Base-by-base conservation (phyloP, 805 yeast species). In the Zygotorulaspora danielsina region DNA sequence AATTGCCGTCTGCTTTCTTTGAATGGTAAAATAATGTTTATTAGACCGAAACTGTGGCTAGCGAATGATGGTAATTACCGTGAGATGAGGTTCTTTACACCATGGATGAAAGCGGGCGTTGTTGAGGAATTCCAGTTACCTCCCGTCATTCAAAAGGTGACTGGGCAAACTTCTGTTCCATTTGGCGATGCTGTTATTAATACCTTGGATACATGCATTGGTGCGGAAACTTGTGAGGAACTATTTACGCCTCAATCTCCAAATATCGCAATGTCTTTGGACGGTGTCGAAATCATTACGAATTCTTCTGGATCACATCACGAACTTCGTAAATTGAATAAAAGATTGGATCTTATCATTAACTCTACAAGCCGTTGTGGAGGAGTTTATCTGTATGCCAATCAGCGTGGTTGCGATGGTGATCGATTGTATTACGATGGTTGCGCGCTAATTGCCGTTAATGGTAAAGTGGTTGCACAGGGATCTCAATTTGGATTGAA, bases 151-250 rank as follows among this genome's bases (percentile, higher is more conserved):
- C 78, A 76, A 45, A 70, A 71, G 45, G 59, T 82, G 33, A 77
- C 89, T 0, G 81, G 79, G 12, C 96, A 88, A 61, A 48, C 63
- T 18, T 63, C 69, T 9, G 94, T 86, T 10, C 76, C 75, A 19
- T 80, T 93, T 63, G 99, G 99, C 36, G 97, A 93, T 69, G 94
- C 94, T 40, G 84, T 86, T 3, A 68, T 93, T 31, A 77, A 83
- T 37, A 84, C 96, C 1, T 59, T 78, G 42, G 97, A 89, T 54
- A 87, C 97, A 0, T 80, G 83, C 31, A 72, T 93, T 40, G 99
- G 99, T n/a, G 86, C 90, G 32, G 99, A 93, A 64, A 94, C 99
- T 0, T 93, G 99, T 63, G 99, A 93, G 61, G 99, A 93, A 63
- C 70, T 93, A 41, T 93, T 93, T 63, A 93, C 99, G 0, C 98